Base-by-base conservation (phyloP, 371 early-diverging fungal genomes). In the Syncephalastrum racemosum region DNA sequence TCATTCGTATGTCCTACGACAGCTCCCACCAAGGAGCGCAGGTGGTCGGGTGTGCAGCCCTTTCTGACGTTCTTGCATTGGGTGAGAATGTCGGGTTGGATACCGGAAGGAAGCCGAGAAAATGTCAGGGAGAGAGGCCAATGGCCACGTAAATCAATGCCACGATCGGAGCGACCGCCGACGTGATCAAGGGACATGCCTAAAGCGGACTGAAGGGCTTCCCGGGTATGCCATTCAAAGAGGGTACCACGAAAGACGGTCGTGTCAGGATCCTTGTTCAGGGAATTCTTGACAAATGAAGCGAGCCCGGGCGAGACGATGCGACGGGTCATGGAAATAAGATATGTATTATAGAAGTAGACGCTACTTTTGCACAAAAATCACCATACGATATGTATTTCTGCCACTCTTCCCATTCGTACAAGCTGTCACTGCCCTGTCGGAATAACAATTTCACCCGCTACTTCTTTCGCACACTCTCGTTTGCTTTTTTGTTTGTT, bases 21-120 rank as follows among this genome's bases (percentile, higher is more conserved):
- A 0, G 75, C 63, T 3, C 79, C 79, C 8, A 73, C 63, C 22
- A 78, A 25, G 4, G 64, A 51, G 5, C 79, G 71, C 22, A 78
- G 18, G 39, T 75, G 66, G 13, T 78, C 75, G 23, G 79, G 79
- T 14, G 67, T 70, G 46, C 71, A 73, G 4, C 79, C 79, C 15
- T 49, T 58, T 41, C 73, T 70, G 48, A 62, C 47, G 31, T 70
- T 70, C 52, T 78, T 74, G 53, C 75, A 74, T 50, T 78, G 79
- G 2, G 50, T 55, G 24, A 65, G 42, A 18, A 65, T 53, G 13
- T 39, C 18, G 2, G 56, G 56, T 22, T 36, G 18, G 1, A 20
- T 43, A 14, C 15, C 14, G 20, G 20, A 19, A 40, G 51, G 22
- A 1, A 49, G 51, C 15, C 40, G 16, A 31, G 36, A 12, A 8